phyloP scores from a whole-genome alignment of 768 basidiomycete genomes.

The Wakefieldia striispora region DNA sequence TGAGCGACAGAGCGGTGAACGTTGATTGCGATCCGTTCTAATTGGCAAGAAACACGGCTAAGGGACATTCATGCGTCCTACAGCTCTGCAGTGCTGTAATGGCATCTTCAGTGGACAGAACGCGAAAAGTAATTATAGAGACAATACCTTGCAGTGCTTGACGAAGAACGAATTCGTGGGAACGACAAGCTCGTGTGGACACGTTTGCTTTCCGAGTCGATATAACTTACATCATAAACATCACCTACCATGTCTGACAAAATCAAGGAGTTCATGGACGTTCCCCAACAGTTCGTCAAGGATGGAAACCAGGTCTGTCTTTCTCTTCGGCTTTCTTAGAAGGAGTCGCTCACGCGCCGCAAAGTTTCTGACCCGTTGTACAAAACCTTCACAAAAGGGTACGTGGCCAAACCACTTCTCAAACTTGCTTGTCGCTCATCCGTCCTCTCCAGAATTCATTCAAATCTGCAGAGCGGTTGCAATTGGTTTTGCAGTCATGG shows the following conservation, averaged over 20 bases:
- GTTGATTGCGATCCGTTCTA: slow-evolving; percentile 28
- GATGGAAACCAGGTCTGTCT: slow-evolving; percentile 86
- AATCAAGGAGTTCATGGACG: slow-evolving; percentile 84
- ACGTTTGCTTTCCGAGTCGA: slow-evolving; percentile 24
- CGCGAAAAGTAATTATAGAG: neutral
- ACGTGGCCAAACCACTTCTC: neutral
- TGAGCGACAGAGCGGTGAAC: slow-evolving; percentile 22
- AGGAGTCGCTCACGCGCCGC: slow-evolving; percentile 8
- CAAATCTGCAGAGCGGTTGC: slow-evolving; percentile 97
- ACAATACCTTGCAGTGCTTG: slow-evolving; percentile 17
- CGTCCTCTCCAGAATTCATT: slow-evolving; percentile 66
- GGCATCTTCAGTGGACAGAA: slow-evolving; percentile 4
- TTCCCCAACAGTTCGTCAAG: slow-evolving; percentile 87
- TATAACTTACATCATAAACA: slow-evolving; percentile 15
- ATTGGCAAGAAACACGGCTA: slow-evolving; percentile 34
- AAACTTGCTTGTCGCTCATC: neutral
- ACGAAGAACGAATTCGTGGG: slow-evolving; percentile 23
- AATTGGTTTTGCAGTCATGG: slow-evolving; percentile 98
- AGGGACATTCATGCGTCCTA: slow-evolving; percentile 62
- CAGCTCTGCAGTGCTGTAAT: slow-evolving; percentile 11
- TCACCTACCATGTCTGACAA: slow-evolving; percentile 80
- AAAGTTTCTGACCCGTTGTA: slow-evolving; percentile 95
- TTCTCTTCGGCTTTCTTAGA: neutral
- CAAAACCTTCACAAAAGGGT: slow-evolving; percentile 97
- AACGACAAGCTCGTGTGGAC: slow-evolving; percentile 22